Evolutionary conservation across 2,329 filamentous ascomycete species (phyloP).

Genomic region (Penicillium sp.): DNA sequence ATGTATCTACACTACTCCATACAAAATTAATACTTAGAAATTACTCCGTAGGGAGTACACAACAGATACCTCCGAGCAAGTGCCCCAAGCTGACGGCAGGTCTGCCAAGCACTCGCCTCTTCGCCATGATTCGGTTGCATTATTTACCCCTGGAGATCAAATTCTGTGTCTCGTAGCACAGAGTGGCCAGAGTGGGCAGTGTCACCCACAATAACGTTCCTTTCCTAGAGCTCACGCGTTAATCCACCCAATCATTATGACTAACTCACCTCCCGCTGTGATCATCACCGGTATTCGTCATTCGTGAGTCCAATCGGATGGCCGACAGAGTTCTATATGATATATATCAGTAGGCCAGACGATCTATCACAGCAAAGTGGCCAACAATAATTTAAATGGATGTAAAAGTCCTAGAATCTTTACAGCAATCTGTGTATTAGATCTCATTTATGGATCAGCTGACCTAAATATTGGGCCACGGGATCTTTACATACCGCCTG

Average conservation of each 20-base stretch:
- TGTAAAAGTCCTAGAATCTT: neutral
- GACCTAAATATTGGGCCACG: neutral
- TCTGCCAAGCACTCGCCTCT: neutral
- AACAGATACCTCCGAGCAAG: neutral
- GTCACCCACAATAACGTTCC: neutral
- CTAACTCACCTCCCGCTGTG: constrained; percentile 14
- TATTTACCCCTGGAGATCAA: constrained; percentile 1
- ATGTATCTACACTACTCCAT: neutral
- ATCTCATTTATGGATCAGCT: neutral
- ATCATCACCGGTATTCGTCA: constrained; percentile 17
- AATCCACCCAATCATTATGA: constrained; percentile 19
- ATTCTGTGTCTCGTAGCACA: neutral
- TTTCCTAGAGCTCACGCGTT: constrained; percentile 12
- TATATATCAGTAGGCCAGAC: neutral
- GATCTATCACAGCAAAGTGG: neutral
- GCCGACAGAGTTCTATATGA: neutral
- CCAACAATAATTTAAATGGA: neutral
- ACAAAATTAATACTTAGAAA: neutral
- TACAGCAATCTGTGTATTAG: too few relatives aligned
- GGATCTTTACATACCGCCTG: too few relatives aligned
- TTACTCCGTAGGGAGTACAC: neutral
- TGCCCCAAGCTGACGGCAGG: neutral
- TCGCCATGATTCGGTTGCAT: neutral
- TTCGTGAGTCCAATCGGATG: constrained; percentile 13
- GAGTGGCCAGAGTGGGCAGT: constrained; percentile 9